These are phyloP conservation scores for Phytopythium ostracodes DNA, from an alignment of 352 stramenopile genomes.

Conservation along the genomic window DNA sequence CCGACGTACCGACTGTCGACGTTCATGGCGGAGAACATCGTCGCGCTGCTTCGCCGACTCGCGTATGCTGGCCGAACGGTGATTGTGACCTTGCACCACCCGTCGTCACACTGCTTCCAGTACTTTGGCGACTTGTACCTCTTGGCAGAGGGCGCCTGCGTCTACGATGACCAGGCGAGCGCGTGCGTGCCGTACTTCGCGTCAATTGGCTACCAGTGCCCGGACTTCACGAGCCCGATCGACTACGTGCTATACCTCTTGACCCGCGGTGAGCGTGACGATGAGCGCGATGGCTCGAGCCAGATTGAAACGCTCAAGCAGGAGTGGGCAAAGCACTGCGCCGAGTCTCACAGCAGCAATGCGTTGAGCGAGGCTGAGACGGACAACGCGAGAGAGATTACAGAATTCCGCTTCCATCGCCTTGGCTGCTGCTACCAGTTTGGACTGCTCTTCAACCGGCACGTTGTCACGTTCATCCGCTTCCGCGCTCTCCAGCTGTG, in stretches of 20 bases:
- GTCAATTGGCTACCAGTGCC: slow-evolving; percentile 39
- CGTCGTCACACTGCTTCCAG: slow-evolving; percentile 62
- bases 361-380: neutral
- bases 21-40: slow-evolving; percentile 58
- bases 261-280: slow-evolving; percentile 20
- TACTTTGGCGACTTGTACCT: slow-evolving; percentile 61
- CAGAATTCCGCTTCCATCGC: slow-evolving; percentile 23
- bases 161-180: slow-evolving; percentile 53
- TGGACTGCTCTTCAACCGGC: slow-evolving; percentile 25
- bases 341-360: slow-evolving; percentile 2
- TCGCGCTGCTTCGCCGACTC: slow-evolving; percentile 55
- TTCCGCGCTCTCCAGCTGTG: slow-evolving; percentile 26
- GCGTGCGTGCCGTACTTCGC: slow-evolving; percentile 54
- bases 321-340: slow-evolving; percentile 23
- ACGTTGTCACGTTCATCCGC: slow-evolving; percentile 17
- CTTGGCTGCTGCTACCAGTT: slow-evolving; percentile 31
- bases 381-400: slow-evolving; percentile 5
- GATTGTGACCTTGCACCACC: slow-evolving; percentile 88
- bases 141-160: slow-evolving; percentile 34
- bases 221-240: slow-evolving; percentile 51
- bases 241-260: slow-evolving; percentile 69
- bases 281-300: slow-evolving; percentile 22
- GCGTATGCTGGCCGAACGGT: slow-evolving; percentile 81
- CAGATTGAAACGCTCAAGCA: slow-evolving; percentile 28
- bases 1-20: slow-evolving; percentile 63